Conservation (phyloP, 164 flowering plant genomes). For the Piper longum region DNA sequence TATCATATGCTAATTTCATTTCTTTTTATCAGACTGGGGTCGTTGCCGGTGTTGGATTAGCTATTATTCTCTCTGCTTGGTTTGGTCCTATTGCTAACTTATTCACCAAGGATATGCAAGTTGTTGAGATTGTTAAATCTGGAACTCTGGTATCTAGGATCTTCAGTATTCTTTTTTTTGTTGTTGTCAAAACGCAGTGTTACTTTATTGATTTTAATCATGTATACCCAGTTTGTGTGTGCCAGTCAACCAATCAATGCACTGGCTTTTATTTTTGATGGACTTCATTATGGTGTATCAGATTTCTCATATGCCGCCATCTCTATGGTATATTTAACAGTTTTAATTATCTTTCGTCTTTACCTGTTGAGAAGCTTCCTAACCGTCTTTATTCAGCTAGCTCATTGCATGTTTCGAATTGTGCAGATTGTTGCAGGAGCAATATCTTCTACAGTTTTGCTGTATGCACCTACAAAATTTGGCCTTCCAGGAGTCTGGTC, state of each 20-base stretch:
- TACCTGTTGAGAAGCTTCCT: background rate
- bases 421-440: constrained; percentile 59
- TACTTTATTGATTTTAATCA: constrained; percentile 1
- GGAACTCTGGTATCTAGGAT: constrained; percentile 50
- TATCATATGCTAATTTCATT: background rate
- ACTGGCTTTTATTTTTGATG: constrained; percentile 79
- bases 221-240: constrained; percentile 61
- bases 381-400: background rate
- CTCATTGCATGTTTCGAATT: background rate
- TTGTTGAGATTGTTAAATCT: constrained; percentile 47
- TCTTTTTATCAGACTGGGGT: constrained; percentile 44
- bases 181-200: too few relatives aligned
- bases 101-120: constrained; percentile 75
- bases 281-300: constrained; percentile 88
- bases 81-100: constrained; percentile 51
- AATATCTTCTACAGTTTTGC: constrained; percentile 59
- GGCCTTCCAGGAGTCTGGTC: constrained; percentile 89
- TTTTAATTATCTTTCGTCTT: background rate
- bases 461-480: constrained; percentile 42
- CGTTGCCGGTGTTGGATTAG: constrained; percentile 49
- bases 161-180: background rate
- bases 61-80: constrained; percentile 44
- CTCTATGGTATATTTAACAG: constrained; percentile 45
- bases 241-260: constrained; percentile 87
- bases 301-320: constrained; percentile 78